Evolutionary conservation across 1,284 basidiomycete genomes (phyloP).

Genomic region (Puccinia hordei): DNA sequence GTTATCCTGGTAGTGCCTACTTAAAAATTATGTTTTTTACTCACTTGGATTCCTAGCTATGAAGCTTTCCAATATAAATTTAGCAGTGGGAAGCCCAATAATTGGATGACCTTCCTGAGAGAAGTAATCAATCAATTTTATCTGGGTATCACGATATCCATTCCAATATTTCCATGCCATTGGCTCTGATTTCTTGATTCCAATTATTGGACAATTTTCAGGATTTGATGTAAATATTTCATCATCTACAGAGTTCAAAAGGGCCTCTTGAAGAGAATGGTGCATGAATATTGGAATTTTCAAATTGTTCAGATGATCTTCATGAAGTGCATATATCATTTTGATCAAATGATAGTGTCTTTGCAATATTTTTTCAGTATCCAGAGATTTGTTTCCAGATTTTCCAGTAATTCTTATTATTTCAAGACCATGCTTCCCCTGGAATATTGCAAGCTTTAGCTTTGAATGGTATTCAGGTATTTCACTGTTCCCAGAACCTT

Average conservation of each 20-base stretch:
- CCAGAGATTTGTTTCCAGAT: no score
- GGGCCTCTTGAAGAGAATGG: background rate
- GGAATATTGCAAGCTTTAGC: no score
- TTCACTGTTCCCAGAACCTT: no score
- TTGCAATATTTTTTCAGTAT: no score
- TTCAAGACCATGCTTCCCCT: no score
- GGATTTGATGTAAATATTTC: background rate
- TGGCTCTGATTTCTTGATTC: background rate
- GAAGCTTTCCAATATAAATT: background rate
- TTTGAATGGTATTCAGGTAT: no score
- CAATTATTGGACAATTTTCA: background rate
- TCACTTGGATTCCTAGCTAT: background rate
- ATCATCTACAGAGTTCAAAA: background rate
- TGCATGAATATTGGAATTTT: constrained; percentile 1
- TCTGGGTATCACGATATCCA: background rate
- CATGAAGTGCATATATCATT: background rate
- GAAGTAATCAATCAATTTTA: background rate
- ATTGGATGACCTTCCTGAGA: background rate
- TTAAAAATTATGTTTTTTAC: background rate
- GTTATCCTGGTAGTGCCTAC: no score
- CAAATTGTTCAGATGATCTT: background rate
- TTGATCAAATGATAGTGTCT: background rate
- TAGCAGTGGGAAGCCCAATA: background rate
- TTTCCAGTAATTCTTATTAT: no score
- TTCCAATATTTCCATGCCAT: background rate